phyloP scores from a whole-genome alignment of 768 basidiomycete genomes.

The Trametopsis cervina region DNA sequence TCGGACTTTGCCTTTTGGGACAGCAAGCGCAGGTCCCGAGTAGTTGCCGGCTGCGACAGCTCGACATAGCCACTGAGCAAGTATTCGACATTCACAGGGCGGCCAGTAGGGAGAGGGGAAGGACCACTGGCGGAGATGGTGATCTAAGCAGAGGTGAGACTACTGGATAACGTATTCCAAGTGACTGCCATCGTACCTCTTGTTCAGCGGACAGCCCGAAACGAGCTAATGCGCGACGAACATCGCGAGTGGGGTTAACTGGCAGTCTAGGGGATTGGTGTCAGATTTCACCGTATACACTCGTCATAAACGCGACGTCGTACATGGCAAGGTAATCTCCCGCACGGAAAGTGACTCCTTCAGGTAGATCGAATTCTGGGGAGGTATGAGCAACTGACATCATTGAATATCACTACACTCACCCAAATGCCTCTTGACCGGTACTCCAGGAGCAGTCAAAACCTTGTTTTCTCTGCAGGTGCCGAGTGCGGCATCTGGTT shows the following conservation, averaged over 20 bases:
- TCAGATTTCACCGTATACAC: no score
- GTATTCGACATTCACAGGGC: conserved; percentile 29
- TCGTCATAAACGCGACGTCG: no score
- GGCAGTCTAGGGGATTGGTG: no score
- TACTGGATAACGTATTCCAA: background rate
- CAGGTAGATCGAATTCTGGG: conserved; percentile 34
- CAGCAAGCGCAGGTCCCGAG: conserved; percentile 31
- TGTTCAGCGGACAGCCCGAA: conserved; percentile 33
- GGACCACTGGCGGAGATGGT: conserved; percentile 28
- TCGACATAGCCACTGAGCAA: conserved; percentile 40
- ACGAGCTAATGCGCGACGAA: conserved; percentile 30
- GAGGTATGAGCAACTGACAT: background rate
- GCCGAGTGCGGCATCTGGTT: conserved; percentile 31
- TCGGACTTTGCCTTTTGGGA: conserved; percentile 22
- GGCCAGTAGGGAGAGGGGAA: conserved; percentile 34
- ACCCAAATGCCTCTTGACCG: conserved; percentile 35
- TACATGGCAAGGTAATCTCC: conserved; percentile 44
- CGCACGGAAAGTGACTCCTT: conserved; percentile 29
- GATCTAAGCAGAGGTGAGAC: conserved; percentile 22
- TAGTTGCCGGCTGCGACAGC: conserved; percentile 39
- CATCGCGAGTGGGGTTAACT: conserved; percentile 31
- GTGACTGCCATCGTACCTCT: conserved; percentile 23
- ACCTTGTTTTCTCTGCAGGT: conserved; percentile 30
- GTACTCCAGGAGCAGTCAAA: conserved; percentile 26
- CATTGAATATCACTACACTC: background rate